Evolutionary conservation across 1,139 yeast species (phyloP), one percentile per base, ranked within the genome.

Genomic region (Zygoascus meyerae): DNA sequence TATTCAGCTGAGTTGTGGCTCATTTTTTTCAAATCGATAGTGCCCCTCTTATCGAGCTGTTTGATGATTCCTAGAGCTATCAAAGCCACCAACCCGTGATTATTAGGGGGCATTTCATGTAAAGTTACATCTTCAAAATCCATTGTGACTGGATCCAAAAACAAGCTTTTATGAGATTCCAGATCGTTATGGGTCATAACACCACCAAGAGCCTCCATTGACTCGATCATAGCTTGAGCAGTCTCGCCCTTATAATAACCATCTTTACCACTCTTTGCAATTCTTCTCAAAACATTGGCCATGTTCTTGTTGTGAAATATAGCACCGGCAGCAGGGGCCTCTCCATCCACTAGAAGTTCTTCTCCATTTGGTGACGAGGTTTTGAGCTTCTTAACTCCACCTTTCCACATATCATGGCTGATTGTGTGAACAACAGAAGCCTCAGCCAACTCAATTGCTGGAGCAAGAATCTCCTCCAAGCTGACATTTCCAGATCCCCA

Each of bases 31-130:
- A 83, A 62, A 46, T 78, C 69, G 29, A 81, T 69, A 8, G 58
- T 64, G 1, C 78, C 77, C 37, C 58, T 56, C 30, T 63, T 53
- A 14, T 69, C 71, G 45, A 79, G 77, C 39, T 77, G 75, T 53
- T 74, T 75, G 51, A 86, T 73, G 40, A 82, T 69, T 0, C 94
- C 94, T 46, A 83, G 64, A 0, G 90, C 79, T 38, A 83, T 65
- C 41, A 84, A 67, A 0, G 89, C 92, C 40, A 84, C 84, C 33
- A 84, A 66, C 1, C 94, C 94, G 47, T 84, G 86, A 3, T 94
- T 89, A 61, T 81, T 85, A 28, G 95, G 94, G 6, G 95, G 92
- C 51, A 83, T 81, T 60, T 83, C 92, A 83, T 86, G 82, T 34
- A 70, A 58, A n/a, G 53, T 54, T 28, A 52, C 78, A 58, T 51